These are phyloP conservation scores for Aureobasidium sp. DNA, from an alignment of 2,329 filamentous ascomycete species.

Conservation along the genomic window DNA sequence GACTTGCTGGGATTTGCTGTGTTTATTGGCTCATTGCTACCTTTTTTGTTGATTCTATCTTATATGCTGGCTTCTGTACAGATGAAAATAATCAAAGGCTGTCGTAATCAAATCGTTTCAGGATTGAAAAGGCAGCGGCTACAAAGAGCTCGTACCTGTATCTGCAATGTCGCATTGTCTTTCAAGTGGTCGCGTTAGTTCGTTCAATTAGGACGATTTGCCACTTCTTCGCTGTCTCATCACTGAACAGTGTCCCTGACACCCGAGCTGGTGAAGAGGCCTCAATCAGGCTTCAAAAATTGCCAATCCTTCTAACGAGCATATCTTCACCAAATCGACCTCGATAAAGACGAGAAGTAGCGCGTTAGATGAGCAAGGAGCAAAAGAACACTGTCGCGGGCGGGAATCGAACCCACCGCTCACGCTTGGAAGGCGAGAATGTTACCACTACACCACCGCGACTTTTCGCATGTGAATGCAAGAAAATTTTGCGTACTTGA, in stretches of 20 bases:
- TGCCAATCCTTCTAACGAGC: neutral
- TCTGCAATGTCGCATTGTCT: too few relatives aligned
- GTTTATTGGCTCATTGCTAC: neutral
- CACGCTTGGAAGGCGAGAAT: constrained; percentile 6
- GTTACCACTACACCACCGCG: constrained; percentile 5
- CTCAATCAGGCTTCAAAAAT: neutral
- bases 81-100: too few relatives aligned
- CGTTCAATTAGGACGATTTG: too few relatives aligned
- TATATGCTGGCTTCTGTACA: too few relatives aligned
- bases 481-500: neutral
- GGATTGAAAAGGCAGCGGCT: too few relatives aligned
- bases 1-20: neutral
- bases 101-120: too few relatives aligned
- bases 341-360: neutral
- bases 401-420: constrained; percentile 8
- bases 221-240: too few relatives aligned
- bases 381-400: neutral
- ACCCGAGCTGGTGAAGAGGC: neutral
- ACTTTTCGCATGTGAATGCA: neutral
- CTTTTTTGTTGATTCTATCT: neutral
- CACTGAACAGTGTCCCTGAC: too few relatives aligned
- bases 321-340: neutral
- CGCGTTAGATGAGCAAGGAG: neutral
- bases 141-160: too few relatives aligned
- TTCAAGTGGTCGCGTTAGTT: too few relatives aligned